Percentiles rank a stretch among this genome's conserved stretches.
phyloP scores from a whole-genome alignment of 306 rosid genomes.

The Coriaria nepalensis region DNA sequence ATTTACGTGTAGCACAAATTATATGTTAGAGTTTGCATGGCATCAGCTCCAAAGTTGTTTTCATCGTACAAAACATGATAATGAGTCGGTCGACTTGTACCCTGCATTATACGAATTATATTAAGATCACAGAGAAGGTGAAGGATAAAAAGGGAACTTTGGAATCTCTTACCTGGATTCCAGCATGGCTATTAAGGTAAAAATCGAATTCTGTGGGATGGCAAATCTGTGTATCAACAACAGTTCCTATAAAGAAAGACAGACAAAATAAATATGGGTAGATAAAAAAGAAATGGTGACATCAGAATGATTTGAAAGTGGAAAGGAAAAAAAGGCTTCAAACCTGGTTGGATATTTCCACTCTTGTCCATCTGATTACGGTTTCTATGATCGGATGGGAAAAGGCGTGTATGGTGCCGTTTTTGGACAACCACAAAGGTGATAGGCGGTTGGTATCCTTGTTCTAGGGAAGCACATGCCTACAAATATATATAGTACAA shows the following conservation, averaged over 20 bases:
- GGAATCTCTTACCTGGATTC: constrained; percentile 35
- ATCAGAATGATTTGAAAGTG: background rate
- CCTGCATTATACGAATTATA: constrained; percentile 16
- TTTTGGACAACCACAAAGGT: constrained; percentile 75
- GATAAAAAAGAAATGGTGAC: background rate
- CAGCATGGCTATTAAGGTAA: constrained; percentile 76
- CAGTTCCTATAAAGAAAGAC: constrained; percentile 37
- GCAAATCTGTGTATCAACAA: constrained; percentile 50
- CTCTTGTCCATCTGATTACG: constrained; percentile 28
- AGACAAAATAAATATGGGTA: background rate
- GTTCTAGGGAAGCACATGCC: constrained; percentile 56
- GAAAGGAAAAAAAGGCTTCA: background rate
- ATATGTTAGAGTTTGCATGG: constrained; percentile 24
- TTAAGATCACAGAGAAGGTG: background rate
- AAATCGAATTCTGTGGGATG: constrained; percentile 65
- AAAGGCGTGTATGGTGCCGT: constrained; percentile 65
- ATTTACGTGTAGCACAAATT: constrained; percentile 38
- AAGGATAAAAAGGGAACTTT: background rate
- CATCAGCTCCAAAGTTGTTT: constrained; percentile 26
- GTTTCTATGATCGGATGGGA: constrained; percentile 18
- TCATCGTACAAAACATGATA: constrained; percentile 38
- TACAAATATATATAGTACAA: background rate
- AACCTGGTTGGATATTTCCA: constrained; percentile 81
- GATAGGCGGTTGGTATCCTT: constrained; percentile 26
- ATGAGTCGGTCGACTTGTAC: constrained; percentile 35